phyloP scores from a whole-genome alignment of 2,329 filamentous ascomycete species.

The Fusarium graminum region DNA sequence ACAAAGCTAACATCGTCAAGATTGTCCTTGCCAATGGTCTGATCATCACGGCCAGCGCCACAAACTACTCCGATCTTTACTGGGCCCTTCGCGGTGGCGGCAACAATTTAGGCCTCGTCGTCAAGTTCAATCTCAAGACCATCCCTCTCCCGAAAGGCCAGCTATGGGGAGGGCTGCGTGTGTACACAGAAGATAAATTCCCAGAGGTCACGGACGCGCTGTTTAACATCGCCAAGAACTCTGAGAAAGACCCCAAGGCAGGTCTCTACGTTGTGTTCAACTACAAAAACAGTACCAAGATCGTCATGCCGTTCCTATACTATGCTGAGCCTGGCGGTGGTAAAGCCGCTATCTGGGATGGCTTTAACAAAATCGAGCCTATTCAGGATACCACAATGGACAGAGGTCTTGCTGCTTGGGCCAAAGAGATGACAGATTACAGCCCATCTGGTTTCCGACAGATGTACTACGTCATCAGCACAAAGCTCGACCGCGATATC shows the following conservation, averaged over 20 bases:
- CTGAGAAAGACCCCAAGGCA: slow-evolving; percentile 23
- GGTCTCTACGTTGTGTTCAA: slow-evolving; percentile 18
- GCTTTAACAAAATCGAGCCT: slow-evolving; percentile 52
- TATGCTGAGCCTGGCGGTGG: slow-evolving; percentile 54
- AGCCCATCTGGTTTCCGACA: slow-evolving; percentile 18
- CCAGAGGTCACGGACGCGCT: slow-evolving; percentile 51
- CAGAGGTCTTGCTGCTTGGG: slow-evolving; percentile 2
- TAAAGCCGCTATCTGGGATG: slow-evolving; percentile 53
- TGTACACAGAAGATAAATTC: slow-evolving; percentile 51
- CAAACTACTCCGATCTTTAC: slow-evolving; percentile 56
- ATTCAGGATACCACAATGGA: slow-evolving; percentile 21
- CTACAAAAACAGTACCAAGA: not conserved
- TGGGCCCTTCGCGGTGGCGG: slow-evolving; percentile 60
- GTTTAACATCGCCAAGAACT: slow-evolving; percentile 41
- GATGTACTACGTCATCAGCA: slow-evolving; percentile 26
- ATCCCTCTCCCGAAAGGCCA: slow-evolving; percentile 12
- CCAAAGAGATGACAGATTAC: slow-evolving; percentile 8
- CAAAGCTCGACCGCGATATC: slow-evolving; percentile 22
- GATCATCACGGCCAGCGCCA: slow-evolving; percentile 20
- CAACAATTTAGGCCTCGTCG: slow-evolving; percentile 37
- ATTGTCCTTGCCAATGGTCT: slow-evolving; percentile 29
- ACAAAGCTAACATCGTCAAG: not conserved
- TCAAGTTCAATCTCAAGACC: slow-evolving; percentile 34
- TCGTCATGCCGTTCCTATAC: slow-evolving; percentile 50
- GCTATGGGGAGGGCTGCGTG: slow-evolving; percentile 47